Percentiles rank a stretch among this genome's conserved stretches.
Evolutionary conservation across 225 moss, liverwort and hornwort species (phyloP).

Genomic region (Marchantia polymorpha): DNA sequence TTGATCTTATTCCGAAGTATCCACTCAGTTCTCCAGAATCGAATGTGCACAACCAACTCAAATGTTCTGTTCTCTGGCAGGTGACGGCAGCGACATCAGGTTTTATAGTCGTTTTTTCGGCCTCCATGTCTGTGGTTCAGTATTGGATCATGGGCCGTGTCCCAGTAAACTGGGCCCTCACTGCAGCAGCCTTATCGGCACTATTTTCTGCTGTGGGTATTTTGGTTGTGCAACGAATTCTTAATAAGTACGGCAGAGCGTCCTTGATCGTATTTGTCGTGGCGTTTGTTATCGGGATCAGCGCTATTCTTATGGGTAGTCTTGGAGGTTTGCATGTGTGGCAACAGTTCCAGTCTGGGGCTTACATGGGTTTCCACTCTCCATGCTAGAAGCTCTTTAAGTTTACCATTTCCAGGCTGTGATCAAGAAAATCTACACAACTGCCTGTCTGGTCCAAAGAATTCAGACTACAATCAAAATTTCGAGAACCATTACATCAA

Average conservation of each 20-base stretch:
- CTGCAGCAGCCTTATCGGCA: constrained; percentile 56
- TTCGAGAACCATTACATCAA: no score
- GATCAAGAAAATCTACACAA: no score
- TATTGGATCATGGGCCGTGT: constrained; percentile 74
- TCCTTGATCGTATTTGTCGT: constrained; percentile 72
- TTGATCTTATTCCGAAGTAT: no score
- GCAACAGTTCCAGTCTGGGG: constrained; percentile 50
- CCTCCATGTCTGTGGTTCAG: constrained; percentile 78
- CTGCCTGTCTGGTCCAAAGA: no score
- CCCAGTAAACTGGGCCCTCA: constrained; percentile 58
- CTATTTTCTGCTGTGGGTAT: constrained; percentile 56
- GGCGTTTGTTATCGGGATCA: constrained; percentile 49
- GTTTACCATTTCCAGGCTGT: not conserved
- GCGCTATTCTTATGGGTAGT: constrained; percentile 55
- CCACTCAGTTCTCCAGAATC: no score
- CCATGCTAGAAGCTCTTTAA: constrained; percentile 51
- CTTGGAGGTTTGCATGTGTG: constrained; percentile 59
- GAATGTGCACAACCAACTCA: not conserved
- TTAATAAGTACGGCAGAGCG: constrained; percentile 53
- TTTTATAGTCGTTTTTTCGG: constrained; percentile 81
- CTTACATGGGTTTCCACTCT: constrained; percentile 73
- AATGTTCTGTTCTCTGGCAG: constrained; percentile 36
- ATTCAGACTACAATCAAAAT: no score
- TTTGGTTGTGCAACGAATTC: constrained; percentile 52
- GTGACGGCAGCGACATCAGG: constrained; percentile 77